phyloP scores from a whole-genome alignment of 768 basidiomycete species.

The Agrocybe pediades region DNA sequence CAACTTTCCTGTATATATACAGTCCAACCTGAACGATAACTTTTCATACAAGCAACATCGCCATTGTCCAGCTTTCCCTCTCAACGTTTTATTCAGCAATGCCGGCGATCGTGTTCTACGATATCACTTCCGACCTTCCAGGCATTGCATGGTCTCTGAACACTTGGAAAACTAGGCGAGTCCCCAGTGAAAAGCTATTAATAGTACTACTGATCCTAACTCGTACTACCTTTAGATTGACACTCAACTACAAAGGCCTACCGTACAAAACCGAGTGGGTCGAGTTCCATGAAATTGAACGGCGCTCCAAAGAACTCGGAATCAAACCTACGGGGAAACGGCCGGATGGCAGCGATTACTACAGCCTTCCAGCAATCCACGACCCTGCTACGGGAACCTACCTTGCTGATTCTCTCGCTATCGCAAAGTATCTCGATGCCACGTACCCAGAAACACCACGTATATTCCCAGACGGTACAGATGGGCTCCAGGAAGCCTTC shows the following conservation, averaged over 20 bases:
- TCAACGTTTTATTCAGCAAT: too few relatives aligned
- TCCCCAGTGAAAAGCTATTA: too few relatives aligned
- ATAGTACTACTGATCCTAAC: too few relatives aligned
- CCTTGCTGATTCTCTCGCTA: slow-evolving; percentile 41
- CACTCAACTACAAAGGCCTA: slow-evolving; percentile 32
- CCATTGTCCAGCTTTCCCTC: too few relatives aligned
- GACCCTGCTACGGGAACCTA: slow-evolving; percentile 36
- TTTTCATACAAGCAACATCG: too few relatives aligned
- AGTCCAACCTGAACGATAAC: too few relatives aligned
- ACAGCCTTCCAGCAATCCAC: slow-evolving; percentile 43
- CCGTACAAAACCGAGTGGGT: slow-evolving; percentile 45
- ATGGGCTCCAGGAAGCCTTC: slow-evolving; percentile 16
- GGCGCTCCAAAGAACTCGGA: slow-evolving; percentile 30
- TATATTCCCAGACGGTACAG: slow-evolving; percentile 22
- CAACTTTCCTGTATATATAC: too few relatives aligned
- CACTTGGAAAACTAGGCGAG: slow-evolving; percentile 38
- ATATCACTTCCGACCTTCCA: slow-evolving; percentile 29
- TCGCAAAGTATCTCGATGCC: slow-evolving; percentile 48
- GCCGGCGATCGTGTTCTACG: slow-evolving; percentile 34
- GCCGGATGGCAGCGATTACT: slow-evolving; percentile 30
- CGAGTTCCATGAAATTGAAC: slow-evolving; percentile 42
- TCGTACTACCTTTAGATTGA: too few relatives aligned
- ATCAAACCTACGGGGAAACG: slow-evolving; percentile 29
- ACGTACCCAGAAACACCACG: slow-evolving; percentile 36
- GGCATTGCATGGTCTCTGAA: slow-evolving; percentile 41